Evolutionary conservation across 495 filamentous ascomycete genomes (phyloP), one percentile per base, ranked within the genome.

Genomic region (Glonium stellatum): DNA sequence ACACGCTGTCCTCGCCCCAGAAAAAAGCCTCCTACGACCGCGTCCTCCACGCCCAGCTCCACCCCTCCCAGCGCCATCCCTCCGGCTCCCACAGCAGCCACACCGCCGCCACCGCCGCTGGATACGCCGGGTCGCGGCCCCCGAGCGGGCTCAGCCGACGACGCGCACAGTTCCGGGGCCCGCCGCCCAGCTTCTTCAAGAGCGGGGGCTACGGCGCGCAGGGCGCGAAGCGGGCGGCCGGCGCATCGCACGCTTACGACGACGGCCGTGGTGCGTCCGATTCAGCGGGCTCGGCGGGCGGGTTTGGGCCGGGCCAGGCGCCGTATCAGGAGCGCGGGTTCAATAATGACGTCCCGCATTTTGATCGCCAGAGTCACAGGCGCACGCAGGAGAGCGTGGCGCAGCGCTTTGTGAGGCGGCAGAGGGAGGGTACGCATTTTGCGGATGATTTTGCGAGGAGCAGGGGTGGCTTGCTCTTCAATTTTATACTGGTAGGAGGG

Each of bases 171-270:
- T 95, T 92, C 73, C 80, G 78, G 1, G 93, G 93, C 0, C 92
- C 93, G 9, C 92, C 93, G 57, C 92, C 93, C 0, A 87, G 82
- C 61, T 98, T 97, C 72, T 96, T 87, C 70, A 78, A 82, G 18
- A 83, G 79, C 55, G 92, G 90, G 0, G 91, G 89, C 4, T 90
- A 84, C 81, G 84, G 81, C 21, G 60, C 72, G 35, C 77, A 83
- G 44, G 58, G 66, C 13, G 71, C 75, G 48, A 82, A 84, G 72
- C 61, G 84, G 55, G 48, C 54, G 1, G 58, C 54, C 31, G 15
- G 34, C 25, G 19, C 27, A n/a, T 15, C 31, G 21, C 51, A 54
- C 23, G 35, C 51, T 2, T n/a, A 34, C 21, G 57, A 11, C 1
- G 69, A 60, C n/a, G n/a, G n/a, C n/a, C n/a, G n/a, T n/a, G n/a